A percentile compares a stretch with the other conserved stretches of the same genome.
Conservation (phyloP, 164 flowering plant genomes). For the Santalum album region DNA sequence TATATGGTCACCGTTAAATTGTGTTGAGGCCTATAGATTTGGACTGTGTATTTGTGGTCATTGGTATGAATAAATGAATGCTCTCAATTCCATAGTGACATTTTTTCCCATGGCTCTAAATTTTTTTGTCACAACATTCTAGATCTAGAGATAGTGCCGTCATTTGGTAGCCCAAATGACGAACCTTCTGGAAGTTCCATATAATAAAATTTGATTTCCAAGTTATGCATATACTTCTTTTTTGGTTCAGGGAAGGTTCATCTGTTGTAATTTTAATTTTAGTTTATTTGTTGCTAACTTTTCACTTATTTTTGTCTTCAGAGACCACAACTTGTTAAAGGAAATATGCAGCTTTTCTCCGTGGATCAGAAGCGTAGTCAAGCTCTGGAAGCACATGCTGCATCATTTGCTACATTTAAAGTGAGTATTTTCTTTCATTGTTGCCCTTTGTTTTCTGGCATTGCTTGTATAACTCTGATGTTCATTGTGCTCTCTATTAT, state of each 20-base stretch:
- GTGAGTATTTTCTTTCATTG: constrained; percentile 23
- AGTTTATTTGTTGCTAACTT: not conserved
- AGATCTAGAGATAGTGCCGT: too few relatives aligned
- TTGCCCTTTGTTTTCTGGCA: not conserved
- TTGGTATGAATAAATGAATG: too few relatives aligned
- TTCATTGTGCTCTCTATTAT: not conserved
- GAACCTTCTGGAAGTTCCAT: too few relatives aligned
- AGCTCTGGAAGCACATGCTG: constrained; percentile 99
- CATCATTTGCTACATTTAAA: constrained; percentile 80
- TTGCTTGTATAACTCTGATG: not conserved
- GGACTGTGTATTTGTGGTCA: too few relatives aligned
- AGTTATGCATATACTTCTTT: too few relatives aligned
- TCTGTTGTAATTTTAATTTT: too few relatives aligned
- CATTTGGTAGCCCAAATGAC: too few relatives aligned
- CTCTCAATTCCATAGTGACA: not conserved
- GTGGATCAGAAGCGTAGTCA: constrained; percentile 99
- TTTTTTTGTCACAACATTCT: too few relatives aligned
- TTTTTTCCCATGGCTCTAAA: too few relatives aligned
- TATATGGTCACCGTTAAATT: constrained; percentile 10
- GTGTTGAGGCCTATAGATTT: too few relatives aligned
- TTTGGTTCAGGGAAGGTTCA: too few relatives aligned
- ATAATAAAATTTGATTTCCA: too few relatives aligned
- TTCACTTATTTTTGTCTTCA: constrained; percentile 13
- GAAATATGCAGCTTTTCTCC: constrained; percentile 96
- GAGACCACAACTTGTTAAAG: constrained; percentile 97